Conservation (phyloP, 495 filamentous ascomycete species). For the Penicillium crystallinum region DNA sequence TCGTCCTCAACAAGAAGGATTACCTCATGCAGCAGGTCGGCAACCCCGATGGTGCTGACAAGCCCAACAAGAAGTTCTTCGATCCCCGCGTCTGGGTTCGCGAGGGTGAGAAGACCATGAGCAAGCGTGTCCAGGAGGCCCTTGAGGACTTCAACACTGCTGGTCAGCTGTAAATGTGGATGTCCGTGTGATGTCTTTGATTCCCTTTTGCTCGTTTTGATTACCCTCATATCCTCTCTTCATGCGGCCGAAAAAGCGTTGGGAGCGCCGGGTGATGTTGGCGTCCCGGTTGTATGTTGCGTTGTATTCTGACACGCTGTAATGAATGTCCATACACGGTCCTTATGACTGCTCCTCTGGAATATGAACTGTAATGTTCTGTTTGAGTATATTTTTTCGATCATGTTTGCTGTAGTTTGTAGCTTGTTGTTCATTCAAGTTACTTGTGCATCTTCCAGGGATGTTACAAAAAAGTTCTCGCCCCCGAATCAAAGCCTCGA, state of each 20-base stretch:
- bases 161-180: constrained; percentile 64
- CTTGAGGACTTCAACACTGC: constrained; percentile 91
- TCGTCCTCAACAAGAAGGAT: constrained; percentile 89
- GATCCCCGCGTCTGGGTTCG: constrained; percentile 73
- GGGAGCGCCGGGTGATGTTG: constrained; percentile 20
- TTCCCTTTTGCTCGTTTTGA: constrained; percentile 6
- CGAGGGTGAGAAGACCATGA: constrained; percentile 97
- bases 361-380: constrained; percentile 3
- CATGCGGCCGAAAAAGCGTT: constrained; percentile 20
- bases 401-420: too few relatives aligned
- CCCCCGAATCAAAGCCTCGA: too few relatives aligned
- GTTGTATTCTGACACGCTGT: constrained; percentile 28
- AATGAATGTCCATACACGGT: constrained; percentile 26
- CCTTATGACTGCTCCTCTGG: background rate
- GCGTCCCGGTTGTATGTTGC: constrained; percentile 29
- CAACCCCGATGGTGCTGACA: constrained; percentile 91
- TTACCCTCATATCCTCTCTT: constrained; percentile 10
- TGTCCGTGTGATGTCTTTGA: constrained; percentile 1
- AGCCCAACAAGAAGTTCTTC: constrained; percentile 99
- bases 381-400: background rate
- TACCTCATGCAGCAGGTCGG: constrained; percentile 81
- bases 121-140: constrained; percentile 67
- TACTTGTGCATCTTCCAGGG: too few relatives aligned
- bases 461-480: too few relatives aligned
- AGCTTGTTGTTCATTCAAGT: too few relatives aligned